A percentile compares a stretch with the other conserved stretches of the same genome.
These are phyloP conservation scores for Haplosporangium sp. DNA, from an alignment of 371 early-diverging fungal genomes.

Conservation along the genomic window DNA sequence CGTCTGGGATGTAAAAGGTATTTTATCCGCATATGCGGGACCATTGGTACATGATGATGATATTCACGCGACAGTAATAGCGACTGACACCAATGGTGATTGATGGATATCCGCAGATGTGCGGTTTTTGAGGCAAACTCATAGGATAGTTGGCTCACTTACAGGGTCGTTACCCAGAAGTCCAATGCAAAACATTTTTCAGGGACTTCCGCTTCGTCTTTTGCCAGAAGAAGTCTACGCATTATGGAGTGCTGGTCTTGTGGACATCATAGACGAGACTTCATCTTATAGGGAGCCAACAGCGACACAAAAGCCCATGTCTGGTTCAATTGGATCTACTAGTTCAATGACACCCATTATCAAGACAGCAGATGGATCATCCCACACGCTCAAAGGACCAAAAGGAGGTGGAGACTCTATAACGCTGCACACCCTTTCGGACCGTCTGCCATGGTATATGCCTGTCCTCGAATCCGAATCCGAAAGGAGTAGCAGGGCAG, in stretches of 20 bases:
- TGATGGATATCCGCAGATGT: slow-evolving; percentile 20
- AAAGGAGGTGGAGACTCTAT: too few relatives aligned
- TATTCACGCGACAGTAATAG: too few relatives aligned
- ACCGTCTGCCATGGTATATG: too few relatives aligned
- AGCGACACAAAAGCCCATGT: too few relatives aligned
- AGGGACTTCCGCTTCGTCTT: slow-evolving; percentile 41
- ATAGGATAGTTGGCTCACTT: slow-evolving; percentile 35
- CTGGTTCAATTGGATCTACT: too few relatives aligned
- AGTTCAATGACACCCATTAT: too few relatives aligned
- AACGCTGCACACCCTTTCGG: too few relatives aligned
- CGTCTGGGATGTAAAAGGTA: slow-evolving; percentile 45
- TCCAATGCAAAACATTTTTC: slow-evolving; percentile 53
- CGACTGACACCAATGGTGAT: too few relatives aligned
- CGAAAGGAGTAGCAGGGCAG: background rate
- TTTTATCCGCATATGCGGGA: background rate
- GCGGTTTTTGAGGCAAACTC: slow-evolving; percentile 14
- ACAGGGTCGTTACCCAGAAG: slow-evolving; percentile 42
- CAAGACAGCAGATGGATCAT: too few relatives aligned
- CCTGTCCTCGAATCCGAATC: too few relatives aligned
- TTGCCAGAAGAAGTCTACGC: slow-evolving; percentile 35
- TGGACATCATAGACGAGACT: slow-evolving; percentile 22
- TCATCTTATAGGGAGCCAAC: slow-evolving; percentile 5
- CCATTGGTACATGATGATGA: too few relatives aligned
- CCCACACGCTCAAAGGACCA: too few relatives aligned
- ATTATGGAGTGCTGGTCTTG: slow-evolving; percentile 16